Conservation (phyloP, 768 basidiomycete genomes). For the Agaricus sinodeliciosus region DNA sequence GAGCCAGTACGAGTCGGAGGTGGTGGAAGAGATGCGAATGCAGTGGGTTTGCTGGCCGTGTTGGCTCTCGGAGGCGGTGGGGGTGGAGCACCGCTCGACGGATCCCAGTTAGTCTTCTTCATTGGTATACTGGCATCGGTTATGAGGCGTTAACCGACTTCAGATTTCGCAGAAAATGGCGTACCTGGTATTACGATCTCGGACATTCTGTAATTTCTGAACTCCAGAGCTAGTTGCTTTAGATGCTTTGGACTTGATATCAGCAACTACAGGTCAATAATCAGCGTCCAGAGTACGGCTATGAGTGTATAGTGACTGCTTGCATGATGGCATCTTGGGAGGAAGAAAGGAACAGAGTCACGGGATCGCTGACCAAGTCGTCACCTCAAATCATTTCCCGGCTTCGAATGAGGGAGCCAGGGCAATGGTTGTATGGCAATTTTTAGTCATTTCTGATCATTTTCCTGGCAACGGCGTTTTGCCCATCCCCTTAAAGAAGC, state of each 20-base stretch:
- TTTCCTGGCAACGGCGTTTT: neutral
- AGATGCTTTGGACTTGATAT: constrained; percentile 57
- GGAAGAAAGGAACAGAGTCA: neutral
- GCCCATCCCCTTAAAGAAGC: constrained; percentile 1
- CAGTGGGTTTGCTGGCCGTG: constrained; percentile 24
- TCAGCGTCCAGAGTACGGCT: constrained; percentile 6
- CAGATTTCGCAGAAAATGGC: neutral
- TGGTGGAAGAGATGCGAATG: constrained; percentile 21
- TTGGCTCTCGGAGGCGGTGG: constrained; percentile 38
- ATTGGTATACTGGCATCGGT: constrained; percentile 39
- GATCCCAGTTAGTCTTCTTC: constrained; percentile 62
- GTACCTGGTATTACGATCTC: constrained; percentile 49
- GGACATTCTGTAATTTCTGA: constrained; percentile 44
- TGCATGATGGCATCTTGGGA: constrained; percentile 28
- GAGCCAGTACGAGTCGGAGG: constrained; percentile 31
- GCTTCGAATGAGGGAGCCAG: neutral
- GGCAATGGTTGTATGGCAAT: neutral
- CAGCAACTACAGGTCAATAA: constrained; percentile 38
- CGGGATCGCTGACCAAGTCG: neutral
- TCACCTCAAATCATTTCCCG: no score
- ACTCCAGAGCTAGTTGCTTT: constrained; percentile 54
- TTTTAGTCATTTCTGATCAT: neutral
- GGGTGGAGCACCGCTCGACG: constrained; percentile 44
- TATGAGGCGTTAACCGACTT: neutral
- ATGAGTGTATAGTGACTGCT: constrained; percentile 7